Evolutionary conservation across 768 basidiomycete species (phyloP), one percentile per base, ranked within the genome.

Genomic region (Collybia mongolica): DNA sequence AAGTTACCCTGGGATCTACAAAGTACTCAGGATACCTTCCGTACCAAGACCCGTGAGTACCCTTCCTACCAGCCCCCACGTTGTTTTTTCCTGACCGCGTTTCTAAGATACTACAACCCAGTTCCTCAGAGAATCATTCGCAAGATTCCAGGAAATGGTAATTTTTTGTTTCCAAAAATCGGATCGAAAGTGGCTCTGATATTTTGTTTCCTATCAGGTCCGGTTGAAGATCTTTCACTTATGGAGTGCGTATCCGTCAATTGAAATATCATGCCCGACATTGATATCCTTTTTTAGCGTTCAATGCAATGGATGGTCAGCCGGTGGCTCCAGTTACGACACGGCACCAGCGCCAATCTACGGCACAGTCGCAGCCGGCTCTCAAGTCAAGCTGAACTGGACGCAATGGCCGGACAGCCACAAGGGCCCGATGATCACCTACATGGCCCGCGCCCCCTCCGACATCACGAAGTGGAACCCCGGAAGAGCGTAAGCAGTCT

Each of bases 391-490:
- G 15, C 60, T 76, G 36, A 72, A 76, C 61, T 77, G 72, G 73
- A 75, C 69, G 3, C 59, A 68, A 2, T 70, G 32, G 32, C 32
- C 32, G 3, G 32, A 32, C 14, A 32, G 32, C 11, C 32, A 32
- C 32, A 32, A 32, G 32, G 32, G 32, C 32, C 32, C 32, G 32
- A 32, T 32, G 32, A 32, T 32, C 11, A 32, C 32, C 0, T 77
- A 74, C 53, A 70, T 76, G 69, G 76, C 75, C 1, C 66, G 66
- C 23, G 77, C 76, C 2, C 75, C 75, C 5, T 65, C 60, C 44
- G 68, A 74, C 52, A 71, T 77, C 50, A 76, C 73, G 1, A 57
- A 64, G 41, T 76, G 75, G 75, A 56, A 55, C 24, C 75, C 73
- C 2, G 69, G 71, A n/a, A 72, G 59, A 19, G 55, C 60, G 75